Conservation (phyloP, 495 filamentous ascomycete species). For the Penicillium pulvis region DNA sequence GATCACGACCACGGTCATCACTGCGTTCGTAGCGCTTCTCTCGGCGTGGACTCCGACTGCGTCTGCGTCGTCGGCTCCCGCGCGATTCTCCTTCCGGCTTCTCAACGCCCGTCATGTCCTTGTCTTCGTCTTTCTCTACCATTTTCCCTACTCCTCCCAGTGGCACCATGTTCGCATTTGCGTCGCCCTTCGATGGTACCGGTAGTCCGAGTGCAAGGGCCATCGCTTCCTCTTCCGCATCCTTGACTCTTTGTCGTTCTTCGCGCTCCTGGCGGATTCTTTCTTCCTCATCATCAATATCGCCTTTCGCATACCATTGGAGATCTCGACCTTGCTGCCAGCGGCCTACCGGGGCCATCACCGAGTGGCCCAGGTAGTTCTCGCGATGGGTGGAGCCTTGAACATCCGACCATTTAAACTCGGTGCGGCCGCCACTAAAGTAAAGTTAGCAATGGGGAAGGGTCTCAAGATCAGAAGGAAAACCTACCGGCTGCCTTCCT, state of each 20-base stretch:
- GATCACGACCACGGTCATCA: constrained; percentile 36
- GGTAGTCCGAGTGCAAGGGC: constrained; percentile 78
- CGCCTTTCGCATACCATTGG: constrained; percentile 81
- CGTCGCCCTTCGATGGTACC: constrained; percentile 46
- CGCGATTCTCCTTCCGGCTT: constrained; percentile 27
- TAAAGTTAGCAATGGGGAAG: constrained; percentile 15
- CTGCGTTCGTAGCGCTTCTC: constrained; percentile 34
- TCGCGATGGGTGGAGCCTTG: constrained; percentile 84
- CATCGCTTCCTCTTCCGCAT: constrained; percentile 90
- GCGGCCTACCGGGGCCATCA: constrained; percentile 93
- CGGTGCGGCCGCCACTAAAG: constrained; percentile 76
- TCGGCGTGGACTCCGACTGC: constrained; percentile 35
- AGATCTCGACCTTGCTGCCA: constrained; percentile 93
- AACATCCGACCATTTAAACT: constrained; percentile 97
- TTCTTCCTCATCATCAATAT: constrained; percentile 60
- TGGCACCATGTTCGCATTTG: constrained; percentile 48
- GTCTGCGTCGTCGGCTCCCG: constrained; percentile 29
- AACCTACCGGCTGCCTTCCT: constrained; percentile 78
- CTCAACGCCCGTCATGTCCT: constrained; percentile 27
- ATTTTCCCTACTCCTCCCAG: constrained; percentile 33
- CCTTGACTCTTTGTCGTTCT: constrained; percentile 80
- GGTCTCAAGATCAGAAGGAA: neutral
- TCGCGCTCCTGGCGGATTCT: constrained; percentile 63
- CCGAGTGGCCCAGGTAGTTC: constrained; percentile 94
- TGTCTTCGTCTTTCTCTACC: constrained; percentile 23